Percentiles rank a stretch among this genome's conserved stretches.
phyloP scores from a whole-genome alignment of 2,329 filamentous ascomycete species.

The Alternaria incomplexa region DNA sequence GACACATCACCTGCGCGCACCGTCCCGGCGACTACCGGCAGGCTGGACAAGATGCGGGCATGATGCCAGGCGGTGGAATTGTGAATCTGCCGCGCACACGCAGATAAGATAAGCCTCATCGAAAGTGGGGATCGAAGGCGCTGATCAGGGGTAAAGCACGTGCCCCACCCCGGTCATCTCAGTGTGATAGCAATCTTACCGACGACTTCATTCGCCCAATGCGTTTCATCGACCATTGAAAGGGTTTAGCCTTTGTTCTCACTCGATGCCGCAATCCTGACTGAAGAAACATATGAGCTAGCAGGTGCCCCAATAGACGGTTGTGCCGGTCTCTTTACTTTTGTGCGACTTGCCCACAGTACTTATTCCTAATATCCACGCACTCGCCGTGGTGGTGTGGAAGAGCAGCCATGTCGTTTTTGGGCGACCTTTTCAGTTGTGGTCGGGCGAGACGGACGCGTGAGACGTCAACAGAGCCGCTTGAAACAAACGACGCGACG shows the following conservation, averaged over 20 bases:
- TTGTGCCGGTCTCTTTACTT: constrained; percentile 3
- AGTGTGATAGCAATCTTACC: constrained; percentile 3
- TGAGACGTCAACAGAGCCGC: constrained; percentile 1
- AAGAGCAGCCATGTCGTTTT: constrained; percentile 14
- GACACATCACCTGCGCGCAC: background rate
- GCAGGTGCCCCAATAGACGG: background rate
- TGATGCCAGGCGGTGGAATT: background rate
- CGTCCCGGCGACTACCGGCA: background rate
- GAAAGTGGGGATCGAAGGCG: constrained; percentile 4
- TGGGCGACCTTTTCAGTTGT: constrained; percentile 17
- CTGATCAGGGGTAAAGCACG: constrained; percentile 18
- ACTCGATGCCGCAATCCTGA: constrained; percentile 1
- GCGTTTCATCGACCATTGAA: constrained; percentile 5
- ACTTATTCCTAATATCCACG: constrained; percentile 2
- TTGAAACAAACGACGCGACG: constrained; percentile 4
- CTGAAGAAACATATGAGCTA: constrained; percentile 8
- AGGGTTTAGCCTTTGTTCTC: background rate
- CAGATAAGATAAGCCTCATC: constrained; percentile 7
- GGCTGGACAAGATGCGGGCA: background rate
- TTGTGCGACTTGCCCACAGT: constrained; percentile 2
- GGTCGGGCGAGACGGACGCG: constrained; percentile 10
- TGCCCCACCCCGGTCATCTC: background rate
- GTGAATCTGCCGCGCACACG: background rate
- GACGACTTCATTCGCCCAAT: constrained; percentile 8
- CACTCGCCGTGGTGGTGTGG: constrained; percentile 5